Evolutionary conservation across 371 early-diverging fungal genomes (phyloP).

Genomic region (Saksenaea vasiformis): DNA sequence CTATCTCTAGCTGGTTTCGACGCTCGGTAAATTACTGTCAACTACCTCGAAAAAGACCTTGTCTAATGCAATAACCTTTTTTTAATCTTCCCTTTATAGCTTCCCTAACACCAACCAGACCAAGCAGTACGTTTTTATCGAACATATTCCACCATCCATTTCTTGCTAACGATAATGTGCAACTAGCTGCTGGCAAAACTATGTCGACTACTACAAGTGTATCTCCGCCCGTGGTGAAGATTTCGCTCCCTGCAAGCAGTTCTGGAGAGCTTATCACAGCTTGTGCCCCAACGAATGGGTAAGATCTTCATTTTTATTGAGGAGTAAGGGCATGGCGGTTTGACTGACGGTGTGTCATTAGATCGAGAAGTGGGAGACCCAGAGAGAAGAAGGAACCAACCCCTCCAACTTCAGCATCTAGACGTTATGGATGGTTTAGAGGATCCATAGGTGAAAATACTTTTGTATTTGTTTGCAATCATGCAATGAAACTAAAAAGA

Average conservation of each 20-base stretch:
- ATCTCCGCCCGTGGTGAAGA: constrained; percentile 89
- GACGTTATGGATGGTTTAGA: constrained; percentile 13
- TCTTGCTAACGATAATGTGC: not conserved
- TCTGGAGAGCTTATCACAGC: constrained; percentile 72
- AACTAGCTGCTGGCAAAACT: constrained; percentile 89
- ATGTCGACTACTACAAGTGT: constrained; percentile 92
- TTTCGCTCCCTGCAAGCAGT: constrained; percentile 85
- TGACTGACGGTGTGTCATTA: constrained; percentile 22
- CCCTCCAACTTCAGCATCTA: constrained; percentile 63
- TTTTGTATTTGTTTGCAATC: not conserved
- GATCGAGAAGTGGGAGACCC: constrained; percentile 84
- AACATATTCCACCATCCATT: not conserved
- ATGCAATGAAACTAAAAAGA: not conserved
- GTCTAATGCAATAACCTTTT: not conserved
- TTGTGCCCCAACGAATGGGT: constrained; percentile 93
- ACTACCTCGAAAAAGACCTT: not conserved
- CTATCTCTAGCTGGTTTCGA: constrained; percentile 23
- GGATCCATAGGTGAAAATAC: not conserved
- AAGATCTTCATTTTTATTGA: constrained; percentile 11
- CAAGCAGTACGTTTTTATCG: constrained; percentile 59
- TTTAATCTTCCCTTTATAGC: constrained; percentile 35
- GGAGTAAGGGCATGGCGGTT: not conserved
- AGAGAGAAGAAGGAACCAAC: constrained; percentile 78
- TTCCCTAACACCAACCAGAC: constrained; percentile 98
- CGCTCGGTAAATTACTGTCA: constrained; percentile 17